A percentile compares a stretch with the other conserved stretches of the same genome.
Evolutionary conservation across 441 rosid genomes (phyloP).

Genomic region (Mallotus repandus): DNA sequence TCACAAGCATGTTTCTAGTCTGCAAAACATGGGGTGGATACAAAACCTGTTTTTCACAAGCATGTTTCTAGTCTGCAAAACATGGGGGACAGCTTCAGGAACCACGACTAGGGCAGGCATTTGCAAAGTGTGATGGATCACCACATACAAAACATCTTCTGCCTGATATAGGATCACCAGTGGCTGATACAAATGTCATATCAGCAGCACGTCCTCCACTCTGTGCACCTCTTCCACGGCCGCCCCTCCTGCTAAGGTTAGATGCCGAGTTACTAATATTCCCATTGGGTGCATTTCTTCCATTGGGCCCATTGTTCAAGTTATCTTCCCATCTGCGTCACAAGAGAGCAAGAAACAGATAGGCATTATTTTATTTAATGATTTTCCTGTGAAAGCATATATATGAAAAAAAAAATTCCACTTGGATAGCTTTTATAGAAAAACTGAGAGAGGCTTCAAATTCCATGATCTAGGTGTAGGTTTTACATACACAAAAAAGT

Average conservation of each 20-base stretch:
- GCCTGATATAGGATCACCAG: conserved; percentile 75
- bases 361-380: background rate
- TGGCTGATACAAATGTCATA: conserved; percentile 67
- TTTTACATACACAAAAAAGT: conserved; percentile 73
- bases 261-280: conserved; percentile 37
- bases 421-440: conserved; percentile 3
- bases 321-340: conserved; percentile 88
- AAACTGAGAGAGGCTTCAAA: background rate
- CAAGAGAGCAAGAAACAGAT: background rate
- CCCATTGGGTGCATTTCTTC: conserved; percentile 35
- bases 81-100: conserved; percentile 21
- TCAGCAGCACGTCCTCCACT: conserved; percentile 36
- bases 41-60: background rate
- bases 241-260: conserved; percentile 42
- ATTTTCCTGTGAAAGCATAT: background rate
- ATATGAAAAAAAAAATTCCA: background rate
- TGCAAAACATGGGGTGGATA: too few relatives aligned
- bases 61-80: background rate
- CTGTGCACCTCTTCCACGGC: conserved; percentile 44
- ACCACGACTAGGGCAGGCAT: conserved; percentile 79
- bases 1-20: too few relatives aligned
- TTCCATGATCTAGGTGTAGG: background rate
- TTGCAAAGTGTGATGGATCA: conserved; percentile 95
- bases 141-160: conserved; percentile 84
- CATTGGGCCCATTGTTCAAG: conserved; percentile 44